phyloP scores from a whole-genome alignment of 768 basidiomycete species.

The Lentinula lateritia region DNA sequence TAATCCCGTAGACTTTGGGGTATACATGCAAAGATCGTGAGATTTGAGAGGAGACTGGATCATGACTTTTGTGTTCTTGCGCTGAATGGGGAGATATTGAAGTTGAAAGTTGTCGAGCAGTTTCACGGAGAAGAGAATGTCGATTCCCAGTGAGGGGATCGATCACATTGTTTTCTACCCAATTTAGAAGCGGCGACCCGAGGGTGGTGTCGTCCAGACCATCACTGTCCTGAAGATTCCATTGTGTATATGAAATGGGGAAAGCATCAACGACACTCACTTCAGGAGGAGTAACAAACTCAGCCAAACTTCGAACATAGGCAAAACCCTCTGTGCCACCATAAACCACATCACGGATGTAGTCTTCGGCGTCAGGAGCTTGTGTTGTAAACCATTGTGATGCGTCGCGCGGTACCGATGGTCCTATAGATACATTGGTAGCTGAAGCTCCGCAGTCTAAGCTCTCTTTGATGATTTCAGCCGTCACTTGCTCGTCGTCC shows the following conservation, averaged over 20 bases:
- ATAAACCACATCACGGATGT: slow-evolving; percentile 69
- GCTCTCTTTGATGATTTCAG: slow-evolving; percentile 31
- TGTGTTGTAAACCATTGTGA: slow-evolving; percentile 46
- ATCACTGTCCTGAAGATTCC: not conserved
- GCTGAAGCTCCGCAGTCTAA: slow-evolving; percentile 22
- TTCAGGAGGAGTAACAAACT: slow-evolving; percentile 46
- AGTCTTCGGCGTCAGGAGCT: slow-evolving; percentile 57
- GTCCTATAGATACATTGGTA: slow-evolving; percentile 12
- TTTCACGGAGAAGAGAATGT: slow-evolving; percentile 38
- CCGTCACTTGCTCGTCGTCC: slow-evolving; percentile 27
- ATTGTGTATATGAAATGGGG: slow-evolving; percentile 5
- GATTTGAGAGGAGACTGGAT: slow-evolving; percentile 28
- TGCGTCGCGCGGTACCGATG: not conserved
- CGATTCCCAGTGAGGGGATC: slow-evolving; percentile 43
- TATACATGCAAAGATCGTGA: slow-evolving; percentile 34
- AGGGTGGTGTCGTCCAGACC: slow-evolving; percentile 25
- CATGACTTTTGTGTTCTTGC: not conserved
- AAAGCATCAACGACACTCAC: slow-evolving; percentile 12
- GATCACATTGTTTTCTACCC: slow-evolving; percentile 38
- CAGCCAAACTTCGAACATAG: slow-evolving; percentile 71
- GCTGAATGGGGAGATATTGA: not conserved
- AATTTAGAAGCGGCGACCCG: slow-evolving; percentile 32
- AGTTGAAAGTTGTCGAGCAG: slow-evolving; percentile 25
- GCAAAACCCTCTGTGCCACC: slow-evolving; percentile 74
- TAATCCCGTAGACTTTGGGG: slow-evolving; percentile 34